A percentile compares a stretch with the other conserved stretches of the same genome.
These are phyloP conservation scores for Leccinum pellstonianum DNA, from an alignment of 768 basidiomycete genomes.

Conservation along the genomic window DNA sequence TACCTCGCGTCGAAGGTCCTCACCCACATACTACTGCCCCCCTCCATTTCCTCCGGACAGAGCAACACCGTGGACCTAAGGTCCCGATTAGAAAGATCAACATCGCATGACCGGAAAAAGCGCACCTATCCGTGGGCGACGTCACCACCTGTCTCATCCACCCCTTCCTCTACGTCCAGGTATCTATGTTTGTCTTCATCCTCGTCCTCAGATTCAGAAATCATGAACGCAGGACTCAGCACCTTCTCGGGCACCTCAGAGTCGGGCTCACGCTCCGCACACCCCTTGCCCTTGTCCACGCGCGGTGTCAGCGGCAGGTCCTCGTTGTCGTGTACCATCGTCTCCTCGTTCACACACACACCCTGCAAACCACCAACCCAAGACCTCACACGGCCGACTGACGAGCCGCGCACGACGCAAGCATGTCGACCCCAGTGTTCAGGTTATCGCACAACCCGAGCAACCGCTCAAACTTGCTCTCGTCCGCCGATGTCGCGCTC, in stretches of 20 bases:
- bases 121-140: conserved; percentile 50
- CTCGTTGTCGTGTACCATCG: not conserved
- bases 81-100: not conserved
- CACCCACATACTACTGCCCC: conserved; percentile 71
- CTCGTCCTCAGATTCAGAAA: conserved; percentile 53
- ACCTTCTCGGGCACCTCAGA: conserved; percentile 57
- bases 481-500: no score
- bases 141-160: conserved; percentile 21
- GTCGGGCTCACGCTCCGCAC: conserved; percentile 65
- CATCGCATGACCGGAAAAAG: not conserved
- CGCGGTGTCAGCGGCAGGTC: conserved; percentile 53
- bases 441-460: no score
- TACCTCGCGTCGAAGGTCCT: conserved; percentile 82
- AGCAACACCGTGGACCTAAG: conserved; percentile 74
- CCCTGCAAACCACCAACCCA: not conserved
- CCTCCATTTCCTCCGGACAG: conserved; percentile 84
- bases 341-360: not conserved
- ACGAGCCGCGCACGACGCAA: no score
- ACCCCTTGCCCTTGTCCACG: conserved; percentile 77
- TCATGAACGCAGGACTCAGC: conserved; percentile 62
- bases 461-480: no score
- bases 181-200: conserved; percentile 41
- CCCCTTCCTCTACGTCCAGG: conserved; percentile 38
- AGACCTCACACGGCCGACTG: no score
- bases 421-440: no score